These are phyloP conservation scores for Metschnikowia gruessii DNA, from an alignment of 805 yeast species.

Conservation along the genomic window DNA sequence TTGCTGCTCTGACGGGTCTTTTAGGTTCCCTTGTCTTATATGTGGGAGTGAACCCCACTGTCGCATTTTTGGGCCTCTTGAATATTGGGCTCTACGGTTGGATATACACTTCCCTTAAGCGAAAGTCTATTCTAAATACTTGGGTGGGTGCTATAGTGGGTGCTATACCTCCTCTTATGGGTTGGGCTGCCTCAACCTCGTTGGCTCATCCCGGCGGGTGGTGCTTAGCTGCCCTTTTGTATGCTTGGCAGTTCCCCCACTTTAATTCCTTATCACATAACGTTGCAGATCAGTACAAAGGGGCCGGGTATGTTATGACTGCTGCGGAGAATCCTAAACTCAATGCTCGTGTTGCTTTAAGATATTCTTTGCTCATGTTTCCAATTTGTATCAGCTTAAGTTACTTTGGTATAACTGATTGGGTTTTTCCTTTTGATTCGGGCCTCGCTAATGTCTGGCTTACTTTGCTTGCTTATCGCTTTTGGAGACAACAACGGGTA, in stretches of 20 bases:
- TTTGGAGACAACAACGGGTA: slow-evolving; percentile 78
- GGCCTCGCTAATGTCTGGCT: slow-evolving; percentile 84
- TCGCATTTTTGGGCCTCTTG: slow-evolving; percentile 72
- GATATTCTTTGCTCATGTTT: slow-evolving; percentile 90
- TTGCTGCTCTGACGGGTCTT: slow-evolving; percentile 73
- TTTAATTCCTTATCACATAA: slow-evolving; percentile 89
- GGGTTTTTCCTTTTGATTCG: slow-evolving; percentile 77
- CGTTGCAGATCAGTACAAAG: slow-evolving; percentile 80
- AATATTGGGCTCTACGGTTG: slow-evolving; percentile 86
- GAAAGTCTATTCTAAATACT: slow-evolving; percentile 82
- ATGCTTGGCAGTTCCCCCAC: slow-evolving; percentile 99
- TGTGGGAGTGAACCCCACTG: slow-evolving; percentile 82
- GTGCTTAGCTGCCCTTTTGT: slow-evolving; percentile 84
- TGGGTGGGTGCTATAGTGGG: slow-evolving; percentile 99
- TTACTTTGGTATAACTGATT: slow-evolving; percentile 78
- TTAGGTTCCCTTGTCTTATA: slow-evolving; percentile 67
- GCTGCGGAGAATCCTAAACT: slow-evolving; percentile 88
- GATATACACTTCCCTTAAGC: slow-evolving; percentile 85
- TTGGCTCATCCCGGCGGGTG: slow-evolving; percentile 88
- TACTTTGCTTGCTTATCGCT: slow-evolving; percentile 69
- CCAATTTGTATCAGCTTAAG: slow-evolving; percentile 85
- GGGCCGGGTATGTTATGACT: slow-evolving; percentile 97
- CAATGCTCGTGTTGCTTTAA: slow-evolving; percentile 88
- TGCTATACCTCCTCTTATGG: slow-evolving; percentile 98
- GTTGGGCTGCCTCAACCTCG: slow-evolving; percentile 89